Evolutionary conservation across 176 grass and related monocot genomes (phyloP).

Genomic region (Rhynchospora tenuis): DNA sequence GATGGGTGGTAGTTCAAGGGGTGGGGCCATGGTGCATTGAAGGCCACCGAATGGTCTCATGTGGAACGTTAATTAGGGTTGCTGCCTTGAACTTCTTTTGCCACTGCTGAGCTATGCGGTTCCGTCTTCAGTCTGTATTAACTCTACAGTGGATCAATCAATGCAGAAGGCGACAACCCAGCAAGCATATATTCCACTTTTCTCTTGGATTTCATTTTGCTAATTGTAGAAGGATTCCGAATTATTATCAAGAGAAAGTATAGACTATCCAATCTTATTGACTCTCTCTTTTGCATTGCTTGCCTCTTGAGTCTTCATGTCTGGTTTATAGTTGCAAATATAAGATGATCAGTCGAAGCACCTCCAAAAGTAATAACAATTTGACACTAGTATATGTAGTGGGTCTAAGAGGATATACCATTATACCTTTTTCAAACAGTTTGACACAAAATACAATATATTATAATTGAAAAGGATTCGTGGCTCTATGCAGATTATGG

Average conservation of each 20-base stretch:
- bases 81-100: neutral
- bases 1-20: neutral
- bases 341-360: no score
- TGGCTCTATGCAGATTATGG: no score
- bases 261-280: neutral
- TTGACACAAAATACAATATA: no score
- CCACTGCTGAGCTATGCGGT: neutral
- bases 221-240: neutral
- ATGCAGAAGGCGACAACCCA: neutral
- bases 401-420: no score
- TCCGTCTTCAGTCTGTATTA: neutral
- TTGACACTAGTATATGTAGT: no score
- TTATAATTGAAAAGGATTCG: no score
- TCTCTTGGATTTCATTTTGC: neutral
- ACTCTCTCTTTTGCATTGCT: neutral
- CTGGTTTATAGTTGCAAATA: no score
- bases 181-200: neutral
- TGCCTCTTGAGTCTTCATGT: no score
- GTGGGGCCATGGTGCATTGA: neutral
- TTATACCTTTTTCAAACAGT: no score
- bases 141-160: neutral
- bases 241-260: neutral
- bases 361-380: no score
- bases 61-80: neutral
- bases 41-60: neutral